A percentile compares a stretch with the other conserved stretches of the same genome.
Evolutionary conservation across 2,329 filamentous ascomycete genomes (phyloP).

Genomic region (Teratosphaeria nubilosa): DNA sequence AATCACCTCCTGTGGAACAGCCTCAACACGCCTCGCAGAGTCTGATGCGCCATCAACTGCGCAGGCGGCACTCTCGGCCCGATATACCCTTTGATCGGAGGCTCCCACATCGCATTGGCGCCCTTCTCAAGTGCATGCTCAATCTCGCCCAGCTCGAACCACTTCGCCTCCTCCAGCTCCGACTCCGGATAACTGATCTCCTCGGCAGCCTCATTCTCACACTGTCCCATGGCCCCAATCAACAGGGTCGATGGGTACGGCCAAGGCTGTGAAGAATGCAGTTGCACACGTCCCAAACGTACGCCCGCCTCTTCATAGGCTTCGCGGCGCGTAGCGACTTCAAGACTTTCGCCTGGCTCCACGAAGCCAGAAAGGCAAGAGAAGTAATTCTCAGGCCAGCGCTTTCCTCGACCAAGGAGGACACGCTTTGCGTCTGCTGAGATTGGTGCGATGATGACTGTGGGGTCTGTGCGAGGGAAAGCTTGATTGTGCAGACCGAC

Average conservation of each 20-base stretch:
- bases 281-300: background rate
- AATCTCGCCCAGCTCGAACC: background rate
- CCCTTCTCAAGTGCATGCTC: background rate
- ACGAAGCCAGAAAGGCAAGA: background rate
- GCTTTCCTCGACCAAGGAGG: background rate
- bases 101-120: background rate
- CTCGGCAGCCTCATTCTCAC: background rate
- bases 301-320: constrained; percentile 1
- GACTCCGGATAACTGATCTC: background rate
- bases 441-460: background rate
- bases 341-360: background rate
- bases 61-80: background rate
- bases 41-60: background rate
- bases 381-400: background rate
- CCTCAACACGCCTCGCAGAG: background rate
- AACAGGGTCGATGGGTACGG: background rate
- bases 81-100: background rate
- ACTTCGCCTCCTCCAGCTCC: background rate
- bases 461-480: background rate
- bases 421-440: background rate
- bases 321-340: background rate
- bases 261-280: background rate
- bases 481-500: background rate
- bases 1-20: background rate
- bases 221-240: background rate